A percentile compares a stretch with the other conserved stretches of the same genome.
phyloP scores from a whole-genome alignment of 352 stramenopile species.

The Phytophthora multivora region DNA sequence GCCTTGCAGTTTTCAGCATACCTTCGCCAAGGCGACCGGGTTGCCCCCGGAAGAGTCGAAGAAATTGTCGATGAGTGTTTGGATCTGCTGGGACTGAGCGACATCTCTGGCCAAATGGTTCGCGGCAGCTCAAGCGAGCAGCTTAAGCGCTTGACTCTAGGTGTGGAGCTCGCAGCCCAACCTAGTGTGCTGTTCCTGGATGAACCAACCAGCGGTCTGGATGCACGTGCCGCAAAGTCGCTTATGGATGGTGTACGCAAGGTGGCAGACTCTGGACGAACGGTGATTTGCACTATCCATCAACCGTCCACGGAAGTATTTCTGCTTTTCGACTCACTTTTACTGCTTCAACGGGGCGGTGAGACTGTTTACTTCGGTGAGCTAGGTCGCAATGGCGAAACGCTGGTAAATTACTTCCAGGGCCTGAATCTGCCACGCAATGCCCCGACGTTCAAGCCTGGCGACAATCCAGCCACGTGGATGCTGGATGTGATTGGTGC shows the following conservation, averaged over 20 bases:
- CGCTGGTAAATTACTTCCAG: slow-evolving; percentile 67
- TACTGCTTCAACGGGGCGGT: slow-evolving; percentile 87
- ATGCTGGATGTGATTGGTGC: slow-evolving; percentile 79
- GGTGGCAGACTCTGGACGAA: slow-evolving; percentile 72
- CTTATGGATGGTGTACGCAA: slow-evolving; percentile 64
- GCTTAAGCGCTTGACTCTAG: slow-evolving; percentile 54
- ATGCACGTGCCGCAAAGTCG: slow-evolving; percentile 67
- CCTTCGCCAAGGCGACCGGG: slow-evolving; percentile 57
- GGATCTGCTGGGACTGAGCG: slow-evolving; percentile 70
- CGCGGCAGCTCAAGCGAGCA: slow-evolving; percentile 52
- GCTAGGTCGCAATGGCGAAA: slow-evolving; percentile 57
- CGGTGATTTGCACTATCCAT: slow-evolving; percentile 71
- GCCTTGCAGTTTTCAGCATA: slow-evolving; percentile 90
- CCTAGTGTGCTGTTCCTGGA: slow-evolving; percentile 61
- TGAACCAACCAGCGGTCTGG: slow-evolving; percentile 69
- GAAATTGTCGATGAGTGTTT: slow-evolving; percentile 80
- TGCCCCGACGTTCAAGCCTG: slow-evolving; percentile 48
- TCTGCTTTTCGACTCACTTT: slow-evolving; percentile 80
- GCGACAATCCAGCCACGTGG: slow-evolving; percentile 88
- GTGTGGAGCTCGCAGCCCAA: slow-evolving; percentile 51
- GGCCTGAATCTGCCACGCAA: slow-evolving; percentile 32
- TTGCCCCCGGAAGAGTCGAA: slow-evolving; percentile 30
- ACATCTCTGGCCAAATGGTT: slow-evolving; percentile 51
- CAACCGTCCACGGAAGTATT: slow-evolving; percentile 50
- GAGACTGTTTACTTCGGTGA: slow-evolving; percentile 86